A percentile compares a stretch with the other conserved stretches of the same genome.
These are phyloP conservation scores for Eudorina sp. DNA, from an alignment of 139 green algal species.

Conservation along the genomic window DNA sequence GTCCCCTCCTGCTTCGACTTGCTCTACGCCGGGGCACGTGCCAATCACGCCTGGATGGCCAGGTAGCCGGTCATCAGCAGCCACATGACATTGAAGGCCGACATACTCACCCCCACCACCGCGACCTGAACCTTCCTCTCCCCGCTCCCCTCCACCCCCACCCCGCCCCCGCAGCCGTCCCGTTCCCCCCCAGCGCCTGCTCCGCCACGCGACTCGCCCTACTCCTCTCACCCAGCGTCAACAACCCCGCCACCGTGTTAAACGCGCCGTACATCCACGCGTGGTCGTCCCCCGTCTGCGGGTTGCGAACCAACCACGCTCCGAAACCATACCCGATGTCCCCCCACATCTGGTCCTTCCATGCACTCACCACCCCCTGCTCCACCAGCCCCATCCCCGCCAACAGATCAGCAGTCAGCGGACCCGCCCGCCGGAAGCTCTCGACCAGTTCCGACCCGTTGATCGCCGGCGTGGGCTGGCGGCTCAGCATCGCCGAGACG, in stretches of 20 bases:
- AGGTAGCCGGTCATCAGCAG: neutral
- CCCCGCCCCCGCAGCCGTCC: neutral
- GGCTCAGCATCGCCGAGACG: neutral
- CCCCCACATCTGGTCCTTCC: neutral
- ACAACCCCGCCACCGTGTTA: constrained; percentile 1
- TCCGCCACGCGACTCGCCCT: neutral
- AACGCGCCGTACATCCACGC: neutral
- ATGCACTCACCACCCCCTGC: neutral
- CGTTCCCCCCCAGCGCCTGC: neutral
- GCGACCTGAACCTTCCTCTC: neutral
- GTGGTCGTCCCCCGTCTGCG: neutral
- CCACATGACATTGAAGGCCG: neutral
- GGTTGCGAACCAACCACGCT: neutral
- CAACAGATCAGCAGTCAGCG: neutral
- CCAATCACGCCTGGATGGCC: too few relatives aligned
- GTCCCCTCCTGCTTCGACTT: too few relatives aligned
- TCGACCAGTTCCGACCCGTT: neutral
- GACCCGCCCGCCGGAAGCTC: neutral
- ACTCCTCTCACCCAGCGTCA: neutral
- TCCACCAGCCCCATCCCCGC: neutral
- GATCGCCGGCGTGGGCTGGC: neutral
- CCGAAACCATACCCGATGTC: neutral
- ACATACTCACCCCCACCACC: neutral
- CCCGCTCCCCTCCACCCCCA: neutral
- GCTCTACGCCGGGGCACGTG: too few relatives aligned